Evolutionary conservation across 495 filamentous ascomycete species (phyloP), one percentile per base, ranked within the genome.

Genomic region (Tuber microsphaerosporum): DNA sequence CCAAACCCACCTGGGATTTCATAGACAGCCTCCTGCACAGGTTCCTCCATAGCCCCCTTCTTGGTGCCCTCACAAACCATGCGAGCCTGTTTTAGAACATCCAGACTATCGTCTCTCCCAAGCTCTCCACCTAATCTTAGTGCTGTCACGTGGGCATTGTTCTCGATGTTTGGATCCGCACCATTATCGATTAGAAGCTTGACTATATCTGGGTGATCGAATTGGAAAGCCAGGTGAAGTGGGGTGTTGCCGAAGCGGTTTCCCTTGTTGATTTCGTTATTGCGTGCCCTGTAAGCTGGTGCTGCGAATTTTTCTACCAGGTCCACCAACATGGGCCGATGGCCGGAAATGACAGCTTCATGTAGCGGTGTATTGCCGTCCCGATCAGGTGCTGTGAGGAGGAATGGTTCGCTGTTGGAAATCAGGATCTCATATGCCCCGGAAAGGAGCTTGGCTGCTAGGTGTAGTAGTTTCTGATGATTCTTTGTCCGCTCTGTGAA

Each of bases 11-110:
- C 51, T 2, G 6, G 3, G 14, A 16, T 16, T 10, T 26, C n/a
- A 2, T 61, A 0, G 3, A 5, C n/a, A 31, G 4, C 4, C 2
- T 16, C 10, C n/a, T 16, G 12, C n/a, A 26, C 12, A 31, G 4
- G 1, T 2, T 16, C 10, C n/a, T 14, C n/a, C 10, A 0, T 9
- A 95, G 91, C 8, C 93, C 89, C 81, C 84, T 97, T 77, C 76
- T 97, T 70, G 93, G 93, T 71, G 87, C 88, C 6, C 87, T 90
- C 84, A 93, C 31, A 92, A 92, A 86, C 90, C 78, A 0, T 41
- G 39, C 0, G 12, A 9, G 44, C 22, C 1, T 20, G 31, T 31
- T 41, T 71, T 31, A 39, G 46, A 22, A 87, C 26, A 93, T 87
- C 84, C 84, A 78, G 2, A 78, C 89, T 1, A 71, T 93, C 2